Percentiles rank a stretch among this genome's conserved stretches.
These are phyloP conservation scores for Berberis thunbergii DNA, from an alignment of 164 flowering plant genomes.

Conservation along the genomic window DNA sequence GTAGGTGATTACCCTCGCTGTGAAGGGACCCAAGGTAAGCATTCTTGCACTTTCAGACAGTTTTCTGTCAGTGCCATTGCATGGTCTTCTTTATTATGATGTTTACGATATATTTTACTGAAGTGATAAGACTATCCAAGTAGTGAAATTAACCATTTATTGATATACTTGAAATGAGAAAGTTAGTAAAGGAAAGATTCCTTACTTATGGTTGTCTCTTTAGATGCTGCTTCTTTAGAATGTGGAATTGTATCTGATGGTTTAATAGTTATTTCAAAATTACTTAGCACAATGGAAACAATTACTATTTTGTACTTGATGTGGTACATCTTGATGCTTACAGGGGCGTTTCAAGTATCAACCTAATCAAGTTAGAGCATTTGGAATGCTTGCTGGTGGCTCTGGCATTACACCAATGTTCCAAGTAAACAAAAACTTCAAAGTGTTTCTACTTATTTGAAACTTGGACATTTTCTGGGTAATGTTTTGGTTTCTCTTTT, in stretches of 20 bases:
- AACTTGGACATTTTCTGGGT: background rate
- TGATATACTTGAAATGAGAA: too few relatives aligned
- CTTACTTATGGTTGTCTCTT: too few relatives aligned
- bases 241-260: too few relatives aligned
- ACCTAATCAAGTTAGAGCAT: constrained; percentile 82
- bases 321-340: constrained; percentile 8
- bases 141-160: too few relatives aligned
- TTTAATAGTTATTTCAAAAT: background rate
- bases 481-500: constrained; percentile 3
- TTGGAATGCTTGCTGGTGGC: constrained; percentile 99
- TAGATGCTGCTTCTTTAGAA: too few relatives aligned
- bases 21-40: constrained; percentile 93
- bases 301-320: background rate
- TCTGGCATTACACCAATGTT: constrained; percentile 99
- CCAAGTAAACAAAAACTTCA: constrained; percentile 40
- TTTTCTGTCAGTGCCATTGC: too few relatives aligned
- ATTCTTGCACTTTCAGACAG: background rate
- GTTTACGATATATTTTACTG: too few relatives aligned
- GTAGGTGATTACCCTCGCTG: constrained; percentile 79
- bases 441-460: background rate
- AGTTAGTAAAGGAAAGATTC: too few relatives aligned
- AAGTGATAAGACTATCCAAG: too few relatives aligned
- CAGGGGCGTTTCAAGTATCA: constrained; percentile 94
- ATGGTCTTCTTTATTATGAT: too few relatives aligned
- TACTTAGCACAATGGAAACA: background rate